A percentile compares a stretch with the other conserved stretches of the same genome.
phyloP scores from a whole-genome alignment of 306 rosid species.

The Aeschynomene evenia region DNA sequence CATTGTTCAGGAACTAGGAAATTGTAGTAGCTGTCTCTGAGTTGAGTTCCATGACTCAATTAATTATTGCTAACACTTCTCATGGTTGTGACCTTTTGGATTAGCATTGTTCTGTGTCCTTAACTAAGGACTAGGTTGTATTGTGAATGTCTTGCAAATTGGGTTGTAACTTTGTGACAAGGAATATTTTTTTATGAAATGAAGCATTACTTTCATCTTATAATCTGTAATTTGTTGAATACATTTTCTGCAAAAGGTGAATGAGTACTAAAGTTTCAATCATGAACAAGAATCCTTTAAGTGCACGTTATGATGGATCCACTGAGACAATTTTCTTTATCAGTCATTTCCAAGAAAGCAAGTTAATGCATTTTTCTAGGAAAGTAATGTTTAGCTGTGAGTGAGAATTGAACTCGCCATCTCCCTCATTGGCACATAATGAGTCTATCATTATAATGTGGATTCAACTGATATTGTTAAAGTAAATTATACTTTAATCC shows the following conservation, averaged over 20 bases:
- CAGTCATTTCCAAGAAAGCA: no score
- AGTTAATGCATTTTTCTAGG: no score
- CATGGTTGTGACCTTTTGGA: slow-evolving; percentile 24
- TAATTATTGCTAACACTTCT: slow-evolving; percentile 44
- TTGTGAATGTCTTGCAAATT: slow-evolving; percentile 24
- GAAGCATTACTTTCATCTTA: slow-evolving; percentile 21
- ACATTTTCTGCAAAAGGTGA: slow-evolving; percentile 17
- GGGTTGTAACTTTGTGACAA: slow-evolving; percentile 21
- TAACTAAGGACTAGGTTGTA: slow-evolving; percentile 35
- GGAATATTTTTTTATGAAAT: neutral
- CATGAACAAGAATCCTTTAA: neutral
- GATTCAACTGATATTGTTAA: no score
- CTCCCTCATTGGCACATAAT: no score
- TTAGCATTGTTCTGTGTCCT: slow-evolving; percentile 22
- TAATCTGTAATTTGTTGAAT: slow-evolving; percentile 22
- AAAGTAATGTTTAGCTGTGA: no score
- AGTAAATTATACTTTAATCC: no score
- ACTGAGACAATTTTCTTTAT: no score
- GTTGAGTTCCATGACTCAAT: slow-evolving; percentile 33
- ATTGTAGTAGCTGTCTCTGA: slow-evolving; percentile 67
- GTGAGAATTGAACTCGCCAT: no score
- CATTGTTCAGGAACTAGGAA: slow-evolving; percentile 67
- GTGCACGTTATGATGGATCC: no score
- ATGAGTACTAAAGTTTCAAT: neutral
- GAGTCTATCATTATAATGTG: no score